A percentile compares a stretch with the other conserved stretches of the same genome.
Evolutionary conservation across 2,329 filamentous ascomycete species (phyloP).

Genomic region (Ophiostoma tasmaniense): DNA sequence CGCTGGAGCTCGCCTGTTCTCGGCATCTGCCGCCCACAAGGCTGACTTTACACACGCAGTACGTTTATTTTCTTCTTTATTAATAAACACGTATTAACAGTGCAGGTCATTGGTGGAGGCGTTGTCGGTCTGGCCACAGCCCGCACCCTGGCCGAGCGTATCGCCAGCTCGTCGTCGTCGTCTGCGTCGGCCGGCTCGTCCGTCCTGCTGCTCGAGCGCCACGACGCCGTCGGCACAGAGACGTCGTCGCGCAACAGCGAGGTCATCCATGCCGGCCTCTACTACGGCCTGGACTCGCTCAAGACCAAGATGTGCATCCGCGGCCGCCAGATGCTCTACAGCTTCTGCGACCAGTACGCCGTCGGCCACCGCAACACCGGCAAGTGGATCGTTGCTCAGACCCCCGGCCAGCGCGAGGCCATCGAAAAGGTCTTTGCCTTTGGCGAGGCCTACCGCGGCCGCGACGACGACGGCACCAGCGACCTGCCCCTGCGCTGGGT

Average conservation of each 20-base stretch:
- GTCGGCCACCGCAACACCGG: constrained; percentile 69
- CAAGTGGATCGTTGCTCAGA: constrained; percentile 95
- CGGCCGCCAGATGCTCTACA: constrained; percentile 71
- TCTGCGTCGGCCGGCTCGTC: constrained; percentile 36
- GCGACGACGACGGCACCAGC: constrained; percentile 26
- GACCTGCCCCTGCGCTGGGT: constrained; percentile 61
- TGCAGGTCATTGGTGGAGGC: constrained; percentile 48
- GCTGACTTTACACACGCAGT: constrained; percentile 17
- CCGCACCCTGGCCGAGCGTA: constrained; percentile 51
- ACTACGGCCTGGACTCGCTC: constrained; percentile 68
- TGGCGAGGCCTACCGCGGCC: constrained; percentile 30
- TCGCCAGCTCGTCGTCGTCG: not conserved
- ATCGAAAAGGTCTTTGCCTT: constrained; percentile 44
- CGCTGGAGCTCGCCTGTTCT: constrained; percentile 4
- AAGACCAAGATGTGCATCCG: constrained; percentile 78
- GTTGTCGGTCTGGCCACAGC: constrained; percentile 76
- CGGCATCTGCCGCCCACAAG: constrained; percentile 2
- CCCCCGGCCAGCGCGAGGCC: constrained; percentile 56
- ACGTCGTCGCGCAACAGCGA: constrained; percentile 88
- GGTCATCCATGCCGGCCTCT: constrained; percentile 92
- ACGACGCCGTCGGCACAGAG: constrained; percentile 68
- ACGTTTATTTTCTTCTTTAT: not conserved
- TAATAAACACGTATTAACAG: not conserved
- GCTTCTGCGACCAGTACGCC: constrained; percentile 56
- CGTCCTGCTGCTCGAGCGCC: constrained; percentile 74